A percentile compares a stretch with the other conserved stretches of the same genome.
These are phyloP conservation scores for Waltiozyma sp. DNA, from an alignment of 1,139 yeast genomes.

Conservation along the genomic window DNA sequence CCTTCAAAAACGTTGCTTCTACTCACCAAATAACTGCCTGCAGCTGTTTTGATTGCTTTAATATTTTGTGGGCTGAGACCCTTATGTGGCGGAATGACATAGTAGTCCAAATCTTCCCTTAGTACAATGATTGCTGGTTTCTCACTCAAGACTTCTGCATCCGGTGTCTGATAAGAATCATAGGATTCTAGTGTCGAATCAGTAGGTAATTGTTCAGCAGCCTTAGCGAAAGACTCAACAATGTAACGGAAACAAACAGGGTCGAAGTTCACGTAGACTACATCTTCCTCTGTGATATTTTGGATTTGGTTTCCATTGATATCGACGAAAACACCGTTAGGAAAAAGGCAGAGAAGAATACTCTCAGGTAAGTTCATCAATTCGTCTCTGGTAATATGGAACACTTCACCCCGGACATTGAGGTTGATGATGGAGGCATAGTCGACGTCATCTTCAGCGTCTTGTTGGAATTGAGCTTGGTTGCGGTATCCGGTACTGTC, in stretches of 20 bases:
- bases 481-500: slow-evolving; percentile 17
- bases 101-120: slow-evolving; percentile 89
- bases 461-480: slow-evolving; percentile 15
- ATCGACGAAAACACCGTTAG: slow-evolving; percentile 82
- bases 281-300: slow-evolving; percentile 64
- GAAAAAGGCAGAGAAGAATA: slow-evolving; percentile 73
- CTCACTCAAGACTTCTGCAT: slow-evolving; percentile 53
- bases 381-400: slow-evolving; percentile 76
- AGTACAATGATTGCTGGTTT: slow-evolving; percentile 89
- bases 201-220: slow-evolving; percentile 29
- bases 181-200: slow-evolving; percentile 22
- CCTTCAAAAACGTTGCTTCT: slow-evolving; percentile 69
- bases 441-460: slow-evolving; percentile 29
- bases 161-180: slow-evolving; percentile 24
- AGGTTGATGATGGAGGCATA: slow-evolving; percentile 52
- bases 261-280: slow-evolving; percentile 74
- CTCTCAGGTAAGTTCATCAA: slow-evolving; percentile 87
- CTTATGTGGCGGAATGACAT: slow-evolving; percentile 67
- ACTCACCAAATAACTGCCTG: slow-evolving; percentile 49
- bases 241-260: slow-evolving; percentile 82
- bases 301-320: slow-evolving; percentile 64
- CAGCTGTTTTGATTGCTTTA: slow-evolving; percentile 55
- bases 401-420: slow-evolving; percentile 52
- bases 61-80: slow-evolving; percentile 32
- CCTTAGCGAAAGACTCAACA: slow-evolving; percentile 30